Conservation (phyloP, 108 stramenopile species). For the Fistulifera solaris region DNA sequence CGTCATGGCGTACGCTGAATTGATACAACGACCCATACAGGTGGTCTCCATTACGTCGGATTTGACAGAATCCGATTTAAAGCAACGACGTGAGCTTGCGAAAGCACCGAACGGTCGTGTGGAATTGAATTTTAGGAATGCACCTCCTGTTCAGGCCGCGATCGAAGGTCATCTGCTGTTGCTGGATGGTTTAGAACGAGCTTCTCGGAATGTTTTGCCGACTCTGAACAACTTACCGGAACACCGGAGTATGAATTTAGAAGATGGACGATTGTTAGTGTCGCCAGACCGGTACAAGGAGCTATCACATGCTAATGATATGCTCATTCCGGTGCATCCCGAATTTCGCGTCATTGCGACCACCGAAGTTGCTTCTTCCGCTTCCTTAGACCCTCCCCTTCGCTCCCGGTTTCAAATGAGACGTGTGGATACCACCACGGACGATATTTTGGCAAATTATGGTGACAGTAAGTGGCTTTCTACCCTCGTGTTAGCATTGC, state of each 20-base stretch:
- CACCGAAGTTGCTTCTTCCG: slow-evolving; percentile 34
- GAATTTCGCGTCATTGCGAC: slow-evolving; percentile 80
- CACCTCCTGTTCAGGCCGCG: slow-evolving; percentile 85
- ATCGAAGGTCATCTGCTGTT: slow-evolving; percentile 70
- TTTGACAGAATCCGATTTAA: slow-evolving; percentile 80
- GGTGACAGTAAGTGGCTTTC: too few species aligned
- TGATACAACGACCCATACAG: slow-evolving; percentile 57
- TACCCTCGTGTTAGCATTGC: too few species aligned
- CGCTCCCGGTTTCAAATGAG: slow-evolving; percentile 59
- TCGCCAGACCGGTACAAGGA: slow-evolving; percentile 5
- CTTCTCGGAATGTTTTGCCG: slow-evolving; percentile 79
- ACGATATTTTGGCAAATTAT: neutral
- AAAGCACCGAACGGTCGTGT: neutral
- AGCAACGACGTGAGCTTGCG: slow-evolving; percentile 67
- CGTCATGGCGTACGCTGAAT: slow-evolving; percentile 51
- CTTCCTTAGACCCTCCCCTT: slow-evolving; percentile 69
- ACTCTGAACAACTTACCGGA: slow-evolving; percentile 83
- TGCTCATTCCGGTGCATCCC: slow-evolving; percentile 33
- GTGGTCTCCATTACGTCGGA: slow-evolving; percentile 56
- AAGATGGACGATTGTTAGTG: slow-evolving; percentile 52
- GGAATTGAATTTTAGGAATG: slow-evolving; percentile 44
- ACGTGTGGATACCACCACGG: slow-evolving; percentile 18
- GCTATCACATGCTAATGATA: slow-evolving; percentile 2
- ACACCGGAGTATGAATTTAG: slow-evolving; percentile 72
- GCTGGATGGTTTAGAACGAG: slow-evolving; percentile 82